phyloP scores from a whole-genome alignment of 345 rosid genomes.

The Citrus trifoliata region DNA sequence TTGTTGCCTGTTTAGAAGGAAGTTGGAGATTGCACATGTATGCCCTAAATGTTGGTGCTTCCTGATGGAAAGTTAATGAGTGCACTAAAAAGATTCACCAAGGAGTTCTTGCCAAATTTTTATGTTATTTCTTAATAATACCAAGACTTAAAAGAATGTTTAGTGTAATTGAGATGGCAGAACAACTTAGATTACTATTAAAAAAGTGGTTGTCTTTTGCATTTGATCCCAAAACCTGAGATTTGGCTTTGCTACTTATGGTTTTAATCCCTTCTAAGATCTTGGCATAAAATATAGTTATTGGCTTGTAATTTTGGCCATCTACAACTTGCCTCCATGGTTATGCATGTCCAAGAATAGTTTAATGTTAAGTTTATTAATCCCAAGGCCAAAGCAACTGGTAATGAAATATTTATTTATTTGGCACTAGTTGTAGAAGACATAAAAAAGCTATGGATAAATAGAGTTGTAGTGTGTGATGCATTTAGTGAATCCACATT shows the following conservation, averaged over 20 bases:
- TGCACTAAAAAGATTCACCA: neutral
- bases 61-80: neutral
- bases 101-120: neutral
- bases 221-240: neutral
- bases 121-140: neutral
- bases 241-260: neutral
- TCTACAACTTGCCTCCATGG: neutral
- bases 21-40: neutral
- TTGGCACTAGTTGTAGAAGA: neutral
- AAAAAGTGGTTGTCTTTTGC: neutral
- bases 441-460: neutral
- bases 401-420: neutral
- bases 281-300: neutral
- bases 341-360: neutral
- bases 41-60: neutral
- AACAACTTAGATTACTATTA: neutral
- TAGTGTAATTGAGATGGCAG: neutral
- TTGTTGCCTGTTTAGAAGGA: neutral
- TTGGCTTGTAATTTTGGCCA: neutral
- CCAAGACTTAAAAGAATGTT: neutral
- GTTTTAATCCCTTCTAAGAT: neutral
- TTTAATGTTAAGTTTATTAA: neutral
- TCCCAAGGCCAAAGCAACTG: neutral
- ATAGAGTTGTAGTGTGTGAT: neutral
- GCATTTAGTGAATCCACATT: neutral